Evolutionary conservation across 257 asterid genomes (phyloP).

Genomic region (Solanum boliviense): DNA sequence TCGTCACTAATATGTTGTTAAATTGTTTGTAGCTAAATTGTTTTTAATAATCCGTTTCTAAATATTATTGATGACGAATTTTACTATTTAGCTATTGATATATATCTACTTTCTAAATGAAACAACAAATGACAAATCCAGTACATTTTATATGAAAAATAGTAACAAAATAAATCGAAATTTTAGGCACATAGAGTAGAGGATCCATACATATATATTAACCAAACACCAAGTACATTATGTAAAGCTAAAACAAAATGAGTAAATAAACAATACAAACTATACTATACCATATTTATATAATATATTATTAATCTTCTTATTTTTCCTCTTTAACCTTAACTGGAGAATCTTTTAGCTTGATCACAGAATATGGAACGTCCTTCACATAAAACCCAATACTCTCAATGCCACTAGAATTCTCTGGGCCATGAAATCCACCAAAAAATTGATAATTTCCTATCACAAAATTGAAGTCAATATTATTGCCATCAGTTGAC

Average conservation of each 20-base stretch:
- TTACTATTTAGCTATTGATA: too few species aligned
- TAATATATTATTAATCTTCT: neutral
- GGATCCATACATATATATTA: neutral
- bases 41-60: too few species aligned
- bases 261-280: neutral
- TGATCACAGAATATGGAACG: neutral
- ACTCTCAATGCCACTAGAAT: neutral
- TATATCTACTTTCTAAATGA: too few species aligned
- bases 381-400: neutral
- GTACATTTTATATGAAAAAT: too few species aligned
- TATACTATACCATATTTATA: neutral
- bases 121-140: too few species aligned
- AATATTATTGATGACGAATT: too few species aligned
- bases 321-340: neutral
- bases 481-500: neutral
- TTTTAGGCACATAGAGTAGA: neutral
- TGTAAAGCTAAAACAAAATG: neutral
- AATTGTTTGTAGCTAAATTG: too few species aligned
- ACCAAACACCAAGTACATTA: neutral
- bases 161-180: too few species aligned
- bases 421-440: neutral
- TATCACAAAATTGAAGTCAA: neutral
- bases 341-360: neutral
- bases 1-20: too few species aligned
- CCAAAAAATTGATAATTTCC: neutral